phyloP scores from a whole-genome alignment of 306 rosid genomes.

The Vigna radiata region DNA sequence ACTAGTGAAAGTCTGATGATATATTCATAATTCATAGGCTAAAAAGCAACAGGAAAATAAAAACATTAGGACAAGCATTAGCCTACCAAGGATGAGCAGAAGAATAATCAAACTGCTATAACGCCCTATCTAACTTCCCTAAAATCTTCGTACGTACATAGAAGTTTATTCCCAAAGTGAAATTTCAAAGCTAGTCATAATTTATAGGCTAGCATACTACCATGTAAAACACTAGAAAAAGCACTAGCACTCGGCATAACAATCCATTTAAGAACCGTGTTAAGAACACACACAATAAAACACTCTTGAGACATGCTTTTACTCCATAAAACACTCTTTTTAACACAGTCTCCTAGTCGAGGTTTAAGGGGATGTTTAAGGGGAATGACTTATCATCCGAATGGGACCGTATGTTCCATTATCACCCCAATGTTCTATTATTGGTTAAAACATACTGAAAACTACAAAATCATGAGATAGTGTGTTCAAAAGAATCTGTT shows the following conservation, averaged over 20 bases:
- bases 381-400: too few species aligned
- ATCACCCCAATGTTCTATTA: too few species aligned
- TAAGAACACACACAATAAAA: not conserved
- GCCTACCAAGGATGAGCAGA: not conserved
- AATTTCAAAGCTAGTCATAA: not conserved
- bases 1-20: not conserved
- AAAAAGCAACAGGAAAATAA: not conserved
- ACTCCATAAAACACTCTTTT: too few species aligned
- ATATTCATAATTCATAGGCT: constrained; percentile 2
- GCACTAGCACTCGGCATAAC: not conserved
- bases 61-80: not conserved
- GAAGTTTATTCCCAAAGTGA: not conserved
- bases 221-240: not conserved
- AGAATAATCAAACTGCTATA: not conserved
- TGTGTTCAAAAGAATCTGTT: not conserved
- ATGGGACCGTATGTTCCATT: too few species aligned
- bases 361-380: too few species aligned
- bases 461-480: not conserved
- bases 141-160: too few species aligned
- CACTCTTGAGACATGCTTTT: too few species aligned
- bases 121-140: not conserved
- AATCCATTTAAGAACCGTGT: not conserved
- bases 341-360: too few species aligned
- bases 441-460: not conserved
- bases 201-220: not conserved